Base-by-base conservation (phyloP, 352 stramenopile species). In the Globisporangium rhizosaccharum region DNA sequence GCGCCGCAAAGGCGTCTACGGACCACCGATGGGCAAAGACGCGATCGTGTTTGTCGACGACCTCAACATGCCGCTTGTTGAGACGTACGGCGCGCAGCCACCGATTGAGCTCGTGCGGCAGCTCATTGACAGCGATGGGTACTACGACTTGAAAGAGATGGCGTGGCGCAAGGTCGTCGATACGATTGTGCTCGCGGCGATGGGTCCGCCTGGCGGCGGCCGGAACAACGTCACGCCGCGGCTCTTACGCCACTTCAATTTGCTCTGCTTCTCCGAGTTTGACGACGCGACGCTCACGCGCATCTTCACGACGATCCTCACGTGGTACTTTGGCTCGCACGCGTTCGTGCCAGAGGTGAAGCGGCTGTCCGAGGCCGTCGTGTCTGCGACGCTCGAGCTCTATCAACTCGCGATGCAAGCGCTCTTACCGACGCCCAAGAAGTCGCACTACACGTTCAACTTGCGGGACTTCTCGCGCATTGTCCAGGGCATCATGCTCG, bases 361-460 rank as follows among this genome's bases (percentile, higher is more conserved):
- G 62, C 72, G 76, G 9, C 66, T 95, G 0, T 78, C 82, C 0
- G 82, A 90, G 45, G 67, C 72, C 0, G 74, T 98, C 14, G 92
- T 98, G 8, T 76, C 85, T 5, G 90, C 91, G 17, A 98, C 94
- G 1, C 67, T 98, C n/a, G 87, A 96, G 36, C 78, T 93, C 20
- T 98, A 98, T 64, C 80, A 92, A 60, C 73, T 82, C 10, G 72
- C 82, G 3, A 96, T 96, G 73, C 72, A 76, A 20, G 67, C 77
- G 26, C 70, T 98, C 33, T 76, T 98, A 3, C 92, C 94, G 28
- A 98, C 94, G 14, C 94, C 94, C 0, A 90, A 92, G 28, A 98
- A 98, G 73, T 96, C 85, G 17, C 94, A 98, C 72, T 98, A 98
- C 72, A 98, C 93, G 17, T 98, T 98, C 71, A 98, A 98, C 51